Base-by-base conservation (phyloP, 129 eudicot genomes). In the Rutidosis leptorrhynchoides region DNA sequence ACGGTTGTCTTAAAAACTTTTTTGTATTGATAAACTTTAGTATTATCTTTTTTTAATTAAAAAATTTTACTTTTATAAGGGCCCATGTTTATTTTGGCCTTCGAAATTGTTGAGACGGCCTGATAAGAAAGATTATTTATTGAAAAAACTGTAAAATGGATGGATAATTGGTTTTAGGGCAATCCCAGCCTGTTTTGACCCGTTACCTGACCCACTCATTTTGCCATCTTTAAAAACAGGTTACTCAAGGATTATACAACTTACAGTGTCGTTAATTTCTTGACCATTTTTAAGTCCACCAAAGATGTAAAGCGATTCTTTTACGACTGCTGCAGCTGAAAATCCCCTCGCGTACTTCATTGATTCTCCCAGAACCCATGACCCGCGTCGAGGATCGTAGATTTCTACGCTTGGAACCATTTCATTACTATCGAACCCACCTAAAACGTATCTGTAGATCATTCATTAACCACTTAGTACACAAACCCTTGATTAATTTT, bases 281-380 rank as follows among this genome's bases (percentile, higher is more conserved):
- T 79, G 79, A 29, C 62, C 43, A 5, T 74, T 32, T 65, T 62
- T 74, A 54, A 77, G 71, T 40, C 96, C 96, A 60, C 96, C 95
- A 72, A 89, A 69, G 19, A 74, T 76, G 71, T 85, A 82, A 22
- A 89, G 69, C 7, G 80, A 77, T 19, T 75, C 88, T 24, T 71
- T 73, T 53, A 83, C 76, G 45, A 79, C 86, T 8, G 81, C 95
- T 32, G 95, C 79, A 62, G 82, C 81, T 6, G 71, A 71, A 78
- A 82, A 90, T 51, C 97, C 97, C 76, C 95, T 74, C 8, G 73
- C 29, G 48, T 76, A 67, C 20, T 76, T 79, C 97, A 86, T 80
- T 22, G 97, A 83, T 28, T 84, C 85, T 60, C 81, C 87, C 5
- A 25, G 9, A 71, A 78, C 75, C 97, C 97, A 90, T 23, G 75